Evolutionary conservation across 2,329 filamentous ascomycete genomes (phyloP), one percentile per base, ranked within the genome.

Genomic region (Ophiostoma populinum): DNA sequence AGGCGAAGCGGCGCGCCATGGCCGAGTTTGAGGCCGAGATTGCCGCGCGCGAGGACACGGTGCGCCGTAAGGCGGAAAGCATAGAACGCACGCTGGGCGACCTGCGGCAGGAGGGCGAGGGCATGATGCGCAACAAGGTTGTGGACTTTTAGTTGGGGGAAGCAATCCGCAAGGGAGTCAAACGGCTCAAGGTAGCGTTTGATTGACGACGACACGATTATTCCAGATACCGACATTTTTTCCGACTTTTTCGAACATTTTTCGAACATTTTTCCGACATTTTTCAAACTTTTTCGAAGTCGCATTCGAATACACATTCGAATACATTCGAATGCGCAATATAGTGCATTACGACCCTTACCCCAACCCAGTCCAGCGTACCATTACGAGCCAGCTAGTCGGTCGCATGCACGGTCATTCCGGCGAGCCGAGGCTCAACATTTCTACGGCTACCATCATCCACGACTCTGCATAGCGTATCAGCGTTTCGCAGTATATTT

Each of bases 91-190:
- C 67, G 42, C 55, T 74, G 32, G 51, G 53, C 36, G 67, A 65
- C 39, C 58, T 74, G 51, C 67, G 61, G 52, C 55, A 63, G 41
- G 67, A 73, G 43, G 68, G 68, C 28, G 57, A 65, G 50, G 61
- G 56, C 24, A 67, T 73, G 54, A 65, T 73, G 51, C 53, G 60
- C 24, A 60, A 62, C 34, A 60, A 53, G 45, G 49, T 50, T 16
- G 42, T 48, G 34, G 51, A 52, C 15, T 32, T 52, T 21, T 47
- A 32, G 30, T 32, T 32, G 30, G 30, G 30, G 30, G 20, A 32
- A 32, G 30, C 30, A 32, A 32, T 32, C 30, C 21, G 30, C 5
- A 32, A 16, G n/a, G 30, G 30, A 9, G 16, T 12, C 30, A 32
- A 34, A 17, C 25, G 24, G 16, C 11, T 15, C 9, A 35, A 24